Conservation (phyloP, 305 asterid species). For the Withania somnifera region DNA sequence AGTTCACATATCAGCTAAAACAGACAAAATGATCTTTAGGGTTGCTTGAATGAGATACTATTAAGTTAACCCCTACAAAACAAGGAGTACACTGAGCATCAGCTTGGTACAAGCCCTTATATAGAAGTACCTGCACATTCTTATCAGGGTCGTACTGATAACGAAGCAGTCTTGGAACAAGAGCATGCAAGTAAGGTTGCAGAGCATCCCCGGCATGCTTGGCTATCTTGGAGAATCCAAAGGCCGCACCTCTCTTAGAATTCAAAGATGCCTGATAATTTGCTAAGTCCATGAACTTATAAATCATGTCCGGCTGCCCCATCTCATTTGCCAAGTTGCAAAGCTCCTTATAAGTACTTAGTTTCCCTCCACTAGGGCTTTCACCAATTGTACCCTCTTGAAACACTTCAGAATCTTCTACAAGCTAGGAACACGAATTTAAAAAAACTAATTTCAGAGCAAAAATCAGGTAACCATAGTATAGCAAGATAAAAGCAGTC, state of each 20-base stretch:
- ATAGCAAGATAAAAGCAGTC: not conserved
- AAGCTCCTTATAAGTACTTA: slow-evolving; percentile 96
- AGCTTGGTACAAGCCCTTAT: not conserved
- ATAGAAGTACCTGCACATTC: slow-evolving; percentile 75
- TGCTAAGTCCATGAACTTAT: slow-evolving; percentile 98
- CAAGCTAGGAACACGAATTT: slow-evolving; percentile 42
- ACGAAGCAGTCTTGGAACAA: slow-evolving; percentile 90
- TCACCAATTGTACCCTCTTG: slow-evolving; percentile 91
- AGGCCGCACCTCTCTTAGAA: slow-evolving; percentile 98
- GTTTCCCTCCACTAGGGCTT: slow-evolving; percentile 90
- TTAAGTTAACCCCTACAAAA: not conserved
- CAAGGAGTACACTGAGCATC: not conserved
- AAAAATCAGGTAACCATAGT: not conserved
- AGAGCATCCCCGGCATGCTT: slow-evolving; percentile 98
- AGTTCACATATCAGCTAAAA: not conserved
- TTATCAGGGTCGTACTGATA: slow-evolving; percentile 99
- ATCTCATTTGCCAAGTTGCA: slow-evolving; percentile 97
- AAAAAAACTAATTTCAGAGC: not conserved
- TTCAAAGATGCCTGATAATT: slow-evolving; percentile 92
- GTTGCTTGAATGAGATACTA: not conserved
- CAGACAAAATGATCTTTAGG: not conserved
- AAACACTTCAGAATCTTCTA: slow-evolving; percentile 89
- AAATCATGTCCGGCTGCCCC: slow-evolving; percentile 98
- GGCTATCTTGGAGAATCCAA: slow-evolving; percentile 98
- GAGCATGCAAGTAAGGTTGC: slow-evolving; percentile 66